These are phyloP conservation scores for Passiflora organensis DNA, from an alignment of 345 rosid genomes.

Conservation along the genomic window DNA sequence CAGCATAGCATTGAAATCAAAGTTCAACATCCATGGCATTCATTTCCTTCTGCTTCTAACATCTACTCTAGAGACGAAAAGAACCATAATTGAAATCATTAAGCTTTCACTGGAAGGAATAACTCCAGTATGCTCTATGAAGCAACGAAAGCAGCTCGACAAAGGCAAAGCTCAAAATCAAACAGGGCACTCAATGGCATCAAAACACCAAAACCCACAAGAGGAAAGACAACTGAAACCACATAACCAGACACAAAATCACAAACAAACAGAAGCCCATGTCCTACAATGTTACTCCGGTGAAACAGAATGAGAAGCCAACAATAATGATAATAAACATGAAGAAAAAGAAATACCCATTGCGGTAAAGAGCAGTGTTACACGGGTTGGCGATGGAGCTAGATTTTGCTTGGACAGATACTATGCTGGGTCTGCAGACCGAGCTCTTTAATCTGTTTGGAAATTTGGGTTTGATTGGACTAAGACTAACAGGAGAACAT, in stretches of 20 bases:
- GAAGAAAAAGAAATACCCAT: constrained; percentile 25
- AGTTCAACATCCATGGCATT: no score
- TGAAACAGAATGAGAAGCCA: constrained; percentile 1
- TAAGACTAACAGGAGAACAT: constrained; percentile 22
- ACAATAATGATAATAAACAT: constrained; percentile 14
- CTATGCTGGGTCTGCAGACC: constrained; percentile 35
- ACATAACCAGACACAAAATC: neutral
- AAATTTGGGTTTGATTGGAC: constrained; percentile 17
- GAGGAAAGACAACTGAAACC: neutral
- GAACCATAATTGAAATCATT: no score
- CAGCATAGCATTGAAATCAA: no score
- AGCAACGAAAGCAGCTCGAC: neutral
- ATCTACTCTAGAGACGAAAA: no score
- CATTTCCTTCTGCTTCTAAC: no score
- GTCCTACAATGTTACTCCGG: neutral
- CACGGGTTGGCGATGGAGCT: constrained; percentile 27
- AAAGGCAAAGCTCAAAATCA: no score
- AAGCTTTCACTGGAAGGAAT: neutral
- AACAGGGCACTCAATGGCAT: no score
- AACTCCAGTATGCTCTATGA: neutral
- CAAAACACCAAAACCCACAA: no score
- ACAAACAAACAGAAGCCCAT: neutral
- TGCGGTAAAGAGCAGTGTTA: constrained; percentile 33
- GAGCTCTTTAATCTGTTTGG: constrained; percentile 27
- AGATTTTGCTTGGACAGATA: constrained; percentile 39